Evolutionary conservation across 2,329 filamentous ascomycete genomes (phyloP), one percentile per base, ranked within the genome.

Genomic region (Trichophyton equinum): DNA sequence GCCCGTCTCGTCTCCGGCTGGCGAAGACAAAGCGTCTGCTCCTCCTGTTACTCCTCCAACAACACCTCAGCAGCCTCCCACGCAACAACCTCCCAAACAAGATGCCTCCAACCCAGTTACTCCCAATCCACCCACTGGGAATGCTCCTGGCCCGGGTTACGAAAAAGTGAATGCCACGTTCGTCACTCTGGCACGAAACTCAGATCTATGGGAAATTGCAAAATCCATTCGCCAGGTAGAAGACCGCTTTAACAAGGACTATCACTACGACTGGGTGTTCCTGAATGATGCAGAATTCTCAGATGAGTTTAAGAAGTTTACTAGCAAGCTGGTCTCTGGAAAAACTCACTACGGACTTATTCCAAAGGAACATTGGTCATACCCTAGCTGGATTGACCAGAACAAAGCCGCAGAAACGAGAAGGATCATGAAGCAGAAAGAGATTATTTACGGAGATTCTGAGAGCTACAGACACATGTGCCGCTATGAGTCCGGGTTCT

Each of bases 391-490:
- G 81, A 99, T 99, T 70, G 94, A 99, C 72, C 88, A 96, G 76
- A 89, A 96, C 58, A 95, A 88, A 78, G 95, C 94, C 47, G 83
- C 84, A 70, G 88, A 89, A 75, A 91, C 94, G 63, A 88, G 94
- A 64, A 87, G 96, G 77, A 89, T 96, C 68, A 99, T 99, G 94
- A 85, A 84, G 61, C 83, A 89, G 73, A 85, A 86, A 72, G 95
- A 96, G 79, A 95, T 99, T 74, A 99, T 99, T 76, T 99, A 99
- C 73, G 94, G 94, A 63, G 94, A 97, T 75, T 96, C 91, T 9
- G 78, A 95, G 77, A 95, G 89, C 78, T 99, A 99, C 79, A 86
- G 94, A 65, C 95, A 99, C 80, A 99, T 99, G 94, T 99, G 94
- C 77, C 89, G 94, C 65, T 99, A 96, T 73, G 94, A 99, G 77